A percentile compares a stretch with the other conserved stretches of the same genome.
phyloP scores from a whole-genome alignment of 331 rosid species.

The Saraca asoca region DNA sequence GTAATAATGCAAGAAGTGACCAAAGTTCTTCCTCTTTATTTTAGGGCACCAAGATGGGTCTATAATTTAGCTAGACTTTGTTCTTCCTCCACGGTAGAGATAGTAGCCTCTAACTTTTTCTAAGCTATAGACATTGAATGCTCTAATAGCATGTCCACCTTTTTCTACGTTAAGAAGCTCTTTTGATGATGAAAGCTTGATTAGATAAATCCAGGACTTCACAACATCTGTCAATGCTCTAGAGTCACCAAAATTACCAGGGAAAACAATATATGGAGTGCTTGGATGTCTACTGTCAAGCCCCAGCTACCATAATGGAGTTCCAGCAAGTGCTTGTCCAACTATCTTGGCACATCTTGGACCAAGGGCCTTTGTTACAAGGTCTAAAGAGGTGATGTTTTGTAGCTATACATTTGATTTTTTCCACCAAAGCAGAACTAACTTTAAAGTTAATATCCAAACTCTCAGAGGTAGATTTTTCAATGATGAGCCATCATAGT shows the following conservation, averaged over 20 bases:
- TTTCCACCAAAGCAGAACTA: conserved; percentile 94
- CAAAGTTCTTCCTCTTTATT: conserved; percentile 85
- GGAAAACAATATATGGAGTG: conserved; percentile 95
- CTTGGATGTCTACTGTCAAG: conserved; percentile 97
- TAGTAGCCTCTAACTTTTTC: conserved; percentile 92
- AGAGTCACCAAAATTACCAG: conserved; percentile 87
- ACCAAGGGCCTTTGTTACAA: conserved; percentile 92
- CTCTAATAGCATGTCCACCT: conserved; percentile 94
- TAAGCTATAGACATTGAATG: conserved; percentile 88
- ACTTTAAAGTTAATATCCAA: conserved; percentile 87
- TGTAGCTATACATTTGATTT: conserved; percentile 61
- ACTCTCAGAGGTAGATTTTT: conserved; percentile 85
- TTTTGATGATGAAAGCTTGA: conserved; percentile 65
- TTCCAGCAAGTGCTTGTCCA: conserved; percentile 94
- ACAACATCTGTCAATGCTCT: conserved; percentile 81
- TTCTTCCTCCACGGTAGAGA: conserved; percentile 89
- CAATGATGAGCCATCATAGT: no score
- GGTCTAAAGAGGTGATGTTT: conserved; percentile 94
- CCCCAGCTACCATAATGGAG: conserved; percentile 97
- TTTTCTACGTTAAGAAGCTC: conserved; percentile 83
- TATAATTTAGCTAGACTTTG: conserved; percentile 89
- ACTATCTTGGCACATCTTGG: conserved; percentile 91
- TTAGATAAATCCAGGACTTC: conserved; percentile 74
- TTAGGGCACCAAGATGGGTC: conserved; percentile 91
- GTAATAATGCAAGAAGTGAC: conserved; percentile 86